Percentiles rank a stretch among this genome's conserved stretches.
Evolutionary conservation across 139 green algal species (phyloP).

Genomic region (Volvox africanus): DNA sequence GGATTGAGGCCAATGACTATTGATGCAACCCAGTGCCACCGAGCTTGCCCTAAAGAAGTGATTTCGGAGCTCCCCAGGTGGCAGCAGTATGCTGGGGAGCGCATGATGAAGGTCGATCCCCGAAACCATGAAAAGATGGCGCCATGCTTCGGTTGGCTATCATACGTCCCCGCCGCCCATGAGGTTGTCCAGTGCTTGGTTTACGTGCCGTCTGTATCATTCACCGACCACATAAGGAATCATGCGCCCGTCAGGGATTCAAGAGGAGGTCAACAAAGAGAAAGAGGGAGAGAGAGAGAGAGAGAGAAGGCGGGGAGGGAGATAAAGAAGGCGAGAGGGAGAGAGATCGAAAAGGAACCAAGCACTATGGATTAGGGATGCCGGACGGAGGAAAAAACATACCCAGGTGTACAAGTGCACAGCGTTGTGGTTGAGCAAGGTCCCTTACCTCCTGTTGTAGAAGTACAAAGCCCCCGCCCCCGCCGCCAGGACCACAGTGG

Average conservation of each 20-base stretch:
- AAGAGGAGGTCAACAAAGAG: background rate
- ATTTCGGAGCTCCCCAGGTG: no score
- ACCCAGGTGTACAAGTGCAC: no score
- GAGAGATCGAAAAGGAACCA: background rate
- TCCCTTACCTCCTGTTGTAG: constrained; percentile 5
- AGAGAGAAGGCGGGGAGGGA: background rate
- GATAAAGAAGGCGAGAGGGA: no score
- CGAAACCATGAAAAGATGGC: no score
- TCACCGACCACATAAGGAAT: background rate
- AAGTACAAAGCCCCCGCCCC: background rate
- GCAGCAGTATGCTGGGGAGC: no score
- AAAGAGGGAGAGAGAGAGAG: background rate
- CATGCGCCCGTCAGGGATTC: background rate
- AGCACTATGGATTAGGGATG: background rate
- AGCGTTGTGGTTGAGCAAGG: no score
- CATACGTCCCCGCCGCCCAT: background rate
- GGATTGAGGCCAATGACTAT: no score
- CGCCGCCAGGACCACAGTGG: background rate
- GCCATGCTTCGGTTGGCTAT: no score
- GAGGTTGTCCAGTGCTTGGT: background rate
- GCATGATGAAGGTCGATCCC: no score
- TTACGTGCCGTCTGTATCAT: background rate
- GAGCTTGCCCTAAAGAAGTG: no score
- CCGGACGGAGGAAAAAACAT: background rate
- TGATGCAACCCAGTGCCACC: no score